Percentiles rank a stretch among this genome's conserved stretches.
These are phyloP conservation scores for Brettanomyces nanus DNA, from an alignment of 805 yeast genomes.

Conservation along the genomic window DNA sequence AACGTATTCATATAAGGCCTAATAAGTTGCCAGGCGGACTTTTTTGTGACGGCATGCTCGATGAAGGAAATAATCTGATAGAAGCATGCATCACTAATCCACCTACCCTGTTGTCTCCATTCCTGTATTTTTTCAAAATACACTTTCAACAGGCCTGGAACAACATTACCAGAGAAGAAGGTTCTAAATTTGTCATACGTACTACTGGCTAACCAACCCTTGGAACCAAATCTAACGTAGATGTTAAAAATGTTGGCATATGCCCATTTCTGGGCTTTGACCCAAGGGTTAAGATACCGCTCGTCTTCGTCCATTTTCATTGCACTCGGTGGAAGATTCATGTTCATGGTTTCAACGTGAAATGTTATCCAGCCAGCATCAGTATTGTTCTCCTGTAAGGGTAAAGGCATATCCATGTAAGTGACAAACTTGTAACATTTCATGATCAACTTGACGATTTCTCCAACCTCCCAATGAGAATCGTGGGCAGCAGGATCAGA, in stretches of 20 bases:
- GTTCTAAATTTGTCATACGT: conserved; percentile 54
- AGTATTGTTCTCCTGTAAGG: conserved; percentile 45
- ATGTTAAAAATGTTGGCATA: conserved; percentile 67
- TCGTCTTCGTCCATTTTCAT: conserved; percentile 44
- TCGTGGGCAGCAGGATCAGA: conserved; percentile 22
- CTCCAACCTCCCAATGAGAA: conserved; percentile 37
- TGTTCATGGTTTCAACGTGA: conserved; percentile 58
- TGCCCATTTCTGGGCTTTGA: conserved; percentile 83
- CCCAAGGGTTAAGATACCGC: conserved; percentile 50
- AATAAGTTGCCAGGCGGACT: conserved; percentile 58
- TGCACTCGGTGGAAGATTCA: conserved; percentile 48
- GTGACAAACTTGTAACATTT: conserved; percentile 80
- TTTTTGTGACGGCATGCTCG: conserved; percentile 50
- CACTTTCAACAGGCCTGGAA: conserved; percentile 65
- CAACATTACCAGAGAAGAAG: conserved; percentile 46
- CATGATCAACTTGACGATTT: conserved; percentile 65
- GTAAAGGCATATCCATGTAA: conserved; percentile 66
- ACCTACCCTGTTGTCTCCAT: conserved; percentile 60
- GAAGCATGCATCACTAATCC: conserved; percentile 63
- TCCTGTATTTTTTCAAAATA: conserved; percentile 58
- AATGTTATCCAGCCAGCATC: conserved; percentile 67
- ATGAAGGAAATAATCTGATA: conserved; percentile 58
- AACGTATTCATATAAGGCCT: conserved; percentile 62
- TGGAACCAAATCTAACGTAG: conserved; percentile 62
- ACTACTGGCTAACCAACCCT: conserved; percentile 35